Percentiles rank a stretch among this genome's conserved stretches.
phyloP scores from a whole-genome alignment of 345 rosid species.

The Eucalyptus pauciflora region DNA sequence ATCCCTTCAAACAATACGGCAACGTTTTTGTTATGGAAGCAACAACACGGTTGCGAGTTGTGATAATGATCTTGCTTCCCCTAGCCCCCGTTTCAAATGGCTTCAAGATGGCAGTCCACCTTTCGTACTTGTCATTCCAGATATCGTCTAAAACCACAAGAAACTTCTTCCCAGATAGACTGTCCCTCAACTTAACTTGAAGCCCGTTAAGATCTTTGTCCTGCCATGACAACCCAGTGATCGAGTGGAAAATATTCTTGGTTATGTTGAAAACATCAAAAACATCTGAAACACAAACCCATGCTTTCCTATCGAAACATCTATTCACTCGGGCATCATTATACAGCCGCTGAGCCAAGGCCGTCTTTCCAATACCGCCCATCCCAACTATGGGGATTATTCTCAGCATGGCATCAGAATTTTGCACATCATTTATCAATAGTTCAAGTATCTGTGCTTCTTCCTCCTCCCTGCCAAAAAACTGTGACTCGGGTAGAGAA shows the following conservation, averaged over 20 bases:
- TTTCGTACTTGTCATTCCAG: neutral
- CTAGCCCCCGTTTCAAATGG: neutral
- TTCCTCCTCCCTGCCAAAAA: neutral
- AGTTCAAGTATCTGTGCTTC: rapidly evolving
- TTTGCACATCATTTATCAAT: rapidly evolving
- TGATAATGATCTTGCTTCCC: no score
- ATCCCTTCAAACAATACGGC: neutral
- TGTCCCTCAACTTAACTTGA: neutral
- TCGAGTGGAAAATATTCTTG: rapidly evolving
- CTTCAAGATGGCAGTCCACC: rapidly evolving
- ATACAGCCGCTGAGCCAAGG: neutral
- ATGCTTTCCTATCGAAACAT: neutral
- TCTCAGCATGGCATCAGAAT: rapidly evolving
- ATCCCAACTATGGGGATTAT: neutral
- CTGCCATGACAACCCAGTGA: rapidly evolving
- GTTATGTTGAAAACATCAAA: neutral
- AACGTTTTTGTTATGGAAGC: neutral
- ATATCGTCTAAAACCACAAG: neutral
- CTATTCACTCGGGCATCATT: rapidly evolving
- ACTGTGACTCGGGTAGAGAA: rapidly evolving
- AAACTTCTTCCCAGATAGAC: neutral
- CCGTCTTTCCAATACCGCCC: neutral
- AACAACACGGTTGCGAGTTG: neutral
- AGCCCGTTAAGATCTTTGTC: rapidly evolving
- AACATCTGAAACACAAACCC: neutral